phyloP scores from a whole-genome alignment of 768 basidiomycete genomes.

The Trametes punicea region DNA sequence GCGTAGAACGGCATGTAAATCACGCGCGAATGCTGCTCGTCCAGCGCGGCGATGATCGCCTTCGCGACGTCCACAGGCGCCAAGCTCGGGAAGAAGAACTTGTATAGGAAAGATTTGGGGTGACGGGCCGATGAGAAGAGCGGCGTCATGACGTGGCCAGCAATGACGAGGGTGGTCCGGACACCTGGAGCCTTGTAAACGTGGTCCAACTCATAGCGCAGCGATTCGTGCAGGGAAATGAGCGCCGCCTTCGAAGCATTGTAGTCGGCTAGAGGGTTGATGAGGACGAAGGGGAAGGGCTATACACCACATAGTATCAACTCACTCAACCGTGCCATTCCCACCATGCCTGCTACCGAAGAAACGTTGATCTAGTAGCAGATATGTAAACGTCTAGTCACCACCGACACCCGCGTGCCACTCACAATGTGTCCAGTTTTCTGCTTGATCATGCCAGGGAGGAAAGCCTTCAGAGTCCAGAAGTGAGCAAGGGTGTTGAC shows the following conservation, averaged over 20 bases:
- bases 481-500: conserved; percentile 89
- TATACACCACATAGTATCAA: conserved; percentile 10
- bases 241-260: conserved; percentile 91
- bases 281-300: neutral
- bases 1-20: conserved; percentile 74
- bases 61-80: conserved; percentile 76
- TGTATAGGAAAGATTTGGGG: conserved; percentile 48
- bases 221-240: conserved; percentile 73
- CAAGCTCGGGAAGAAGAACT: conserved; percentile 76
- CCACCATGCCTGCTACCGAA: conserved; percentile 70
- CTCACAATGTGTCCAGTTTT: conserved; percentile 84
- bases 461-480: conserved; percentile 90
- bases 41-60: conserved; percentile 74
- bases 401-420: conserved; percentile 2
- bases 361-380: conserved; percentile 65
- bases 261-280: conserved; percentile 62
- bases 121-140: conserved; percentile 65
- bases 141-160: conserved; percentile 75
- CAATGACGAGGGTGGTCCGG: conserved; percentile 83
- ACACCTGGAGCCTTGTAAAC: conserved; percentile 71
- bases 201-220: conserved; percentile 86
- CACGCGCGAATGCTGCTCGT: conserved; percentile 71
- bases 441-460: conserved; percentile 78
- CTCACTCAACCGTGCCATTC: conserved; percentile 75
- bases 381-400: neutral